Conservation (phyloP, 2,329 filamentous ascomycete species). For the Penicillium sp. region DNA sequence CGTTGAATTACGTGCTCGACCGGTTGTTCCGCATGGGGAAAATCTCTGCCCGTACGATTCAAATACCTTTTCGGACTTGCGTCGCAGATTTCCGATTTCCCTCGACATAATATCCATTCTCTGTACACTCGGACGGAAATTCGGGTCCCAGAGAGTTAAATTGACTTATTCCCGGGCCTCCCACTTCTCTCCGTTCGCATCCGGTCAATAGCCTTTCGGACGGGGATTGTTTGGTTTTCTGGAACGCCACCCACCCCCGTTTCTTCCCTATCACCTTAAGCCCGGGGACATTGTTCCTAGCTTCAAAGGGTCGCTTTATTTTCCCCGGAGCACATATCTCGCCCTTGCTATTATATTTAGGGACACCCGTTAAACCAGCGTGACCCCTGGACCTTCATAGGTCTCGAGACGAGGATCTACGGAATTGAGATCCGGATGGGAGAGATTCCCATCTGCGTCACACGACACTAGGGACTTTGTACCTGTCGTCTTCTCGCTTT, state of each 20-base stretch:
- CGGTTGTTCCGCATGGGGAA: constrained; percentile 3
- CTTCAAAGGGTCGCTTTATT: neutral
- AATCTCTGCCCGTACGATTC: constrained; percentile 1
- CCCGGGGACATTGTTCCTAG: constrained; percentile 6
- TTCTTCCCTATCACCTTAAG: neutral
- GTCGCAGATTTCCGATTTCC: too few relatives aligned
- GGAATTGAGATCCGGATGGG: constrained; percentile 4
- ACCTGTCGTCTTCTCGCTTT: neutral
- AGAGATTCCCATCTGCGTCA: neutral
- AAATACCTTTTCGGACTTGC: neutral
- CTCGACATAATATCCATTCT: neutral
- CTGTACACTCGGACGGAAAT: neutral
- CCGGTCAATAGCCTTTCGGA: constrained; percentile 11
- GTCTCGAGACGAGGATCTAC: neutral
- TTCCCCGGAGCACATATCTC: neutral
- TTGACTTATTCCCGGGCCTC: neutral
- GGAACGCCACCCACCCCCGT: constrained; percentile 9
- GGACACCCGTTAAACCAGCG: neutral
- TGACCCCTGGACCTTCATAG: neutral
- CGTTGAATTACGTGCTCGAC: constrained; percentile 13
- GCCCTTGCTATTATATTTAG: neutral
- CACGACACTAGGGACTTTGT: neutral
- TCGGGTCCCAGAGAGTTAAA: neutral
- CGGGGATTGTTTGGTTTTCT: neutral
- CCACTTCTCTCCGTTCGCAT: constrained; percentile 11